Conservation (phyloP, 163 green algal genomes). For the Prototheca wickerhamii region DNA sequence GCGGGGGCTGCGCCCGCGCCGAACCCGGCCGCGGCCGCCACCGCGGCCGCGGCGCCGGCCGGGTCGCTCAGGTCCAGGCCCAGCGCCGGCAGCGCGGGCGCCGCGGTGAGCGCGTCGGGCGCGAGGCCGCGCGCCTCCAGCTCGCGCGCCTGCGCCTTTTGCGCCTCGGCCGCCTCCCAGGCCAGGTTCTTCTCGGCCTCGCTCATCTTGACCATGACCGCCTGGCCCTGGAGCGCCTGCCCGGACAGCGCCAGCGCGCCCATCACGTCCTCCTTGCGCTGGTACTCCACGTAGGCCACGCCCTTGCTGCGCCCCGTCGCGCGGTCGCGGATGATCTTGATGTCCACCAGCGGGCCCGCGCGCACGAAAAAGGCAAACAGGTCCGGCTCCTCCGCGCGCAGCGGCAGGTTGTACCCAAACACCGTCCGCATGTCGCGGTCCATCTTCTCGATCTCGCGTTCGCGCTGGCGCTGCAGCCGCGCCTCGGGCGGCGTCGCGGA, state of each 20-base stretch:
- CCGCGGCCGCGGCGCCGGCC: conserved; percentile 1
- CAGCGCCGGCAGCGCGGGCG: not conserved
- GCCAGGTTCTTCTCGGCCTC: conserved; percentile 90
- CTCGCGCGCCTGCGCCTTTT: conserved; percentile 37
- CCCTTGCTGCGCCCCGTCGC: conserved; percentile 86
- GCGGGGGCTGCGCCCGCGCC: not conserved
- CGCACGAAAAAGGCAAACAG: conserved; percentile 83
- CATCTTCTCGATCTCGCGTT: conserved; percentile 56
- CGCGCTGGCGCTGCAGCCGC: conserved; percentile 33
- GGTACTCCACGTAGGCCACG: conserved; percentile 86
- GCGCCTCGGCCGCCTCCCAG: conserved; percentile 80
- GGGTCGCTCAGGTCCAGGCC: not conserved
- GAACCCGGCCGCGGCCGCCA: conserved; percentile 6
- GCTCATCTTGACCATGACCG: conserved; percentile 89
- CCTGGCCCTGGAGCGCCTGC: conserved; percentile 67
- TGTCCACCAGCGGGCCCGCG: conserved; percentile 46
- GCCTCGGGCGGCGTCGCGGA: conserved; percentile 49
- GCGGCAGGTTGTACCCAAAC: conserved; percentile 83
- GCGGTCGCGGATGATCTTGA: conserved; percentile 93
- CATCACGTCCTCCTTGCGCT: conserved; percentile 61
- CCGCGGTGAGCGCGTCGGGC: not conserved
- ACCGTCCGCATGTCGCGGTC: conserved; percentile 83
- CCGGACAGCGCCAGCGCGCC: conserved; percentile 79
- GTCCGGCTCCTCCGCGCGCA: conserved; percentile 81
- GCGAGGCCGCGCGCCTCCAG: not conserved